Conservation (phyloP, 495 filamentous ascomycete species). For the Hamigera avellanea region DNA sequence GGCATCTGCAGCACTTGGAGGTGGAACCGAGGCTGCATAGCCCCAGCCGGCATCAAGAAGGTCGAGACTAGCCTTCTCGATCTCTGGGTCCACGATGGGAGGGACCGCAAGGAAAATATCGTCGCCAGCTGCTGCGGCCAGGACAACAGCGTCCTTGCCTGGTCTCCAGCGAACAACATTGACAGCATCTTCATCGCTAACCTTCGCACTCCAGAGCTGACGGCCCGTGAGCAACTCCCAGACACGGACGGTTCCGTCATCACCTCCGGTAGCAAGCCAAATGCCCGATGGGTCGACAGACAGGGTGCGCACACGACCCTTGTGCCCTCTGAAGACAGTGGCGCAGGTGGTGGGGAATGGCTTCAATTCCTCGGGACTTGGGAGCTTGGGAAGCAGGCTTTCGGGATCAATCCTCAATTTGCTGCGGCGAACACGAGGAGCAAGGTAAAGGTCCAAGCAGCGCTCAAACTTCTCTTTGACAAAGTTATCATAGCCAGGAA, state of each 20-base stretch:
- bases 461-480: conserved; percentile 94
- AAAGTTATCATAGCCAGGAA: conserved; percentile 83
- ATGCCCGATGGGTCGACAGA: conserved; percentile 65
- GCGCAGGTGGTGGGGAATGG: conserved; percentile 87
- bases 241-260: conserved; percentile 84
- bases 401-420: conserved; percentile 95
- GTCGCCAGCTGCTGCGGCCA: conserved; percentile 76
- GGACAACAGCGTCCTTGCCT: conserved; percentile 62
- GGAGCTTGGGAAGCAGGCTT: conserved; percentile 85
- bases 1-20: conserved; percentile 43
- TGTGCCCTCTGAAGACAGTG: conserved; percentile 76
- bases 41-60: conserved; percentile 81
- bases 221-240: conserved; percentile 85
- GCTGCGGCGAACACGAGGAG: conserved; percentile 81
- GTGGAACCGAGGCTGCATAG: conserved; percentile 61
- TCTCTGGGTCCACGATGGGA: conserved; percentile 54
- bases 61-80: conserved; percentile 61
- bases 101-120: conserved; percentile 76
- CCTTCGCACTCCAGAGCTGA: conserved; percentile 72
- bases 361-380: conserved; percentile 82
- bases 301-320: conserved; percentile 75
- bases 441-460: conserved; percentile 90
- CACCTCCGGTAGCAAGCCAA: conserved; percentile 82
- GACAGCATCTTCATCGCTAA: conserved; percentile 72
- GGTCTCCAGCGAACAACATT: conserved; percentile 87